phyloP scores from a whole-genome alignment of 345 rosid species.

The Barbarea vulgaris region DNA sequence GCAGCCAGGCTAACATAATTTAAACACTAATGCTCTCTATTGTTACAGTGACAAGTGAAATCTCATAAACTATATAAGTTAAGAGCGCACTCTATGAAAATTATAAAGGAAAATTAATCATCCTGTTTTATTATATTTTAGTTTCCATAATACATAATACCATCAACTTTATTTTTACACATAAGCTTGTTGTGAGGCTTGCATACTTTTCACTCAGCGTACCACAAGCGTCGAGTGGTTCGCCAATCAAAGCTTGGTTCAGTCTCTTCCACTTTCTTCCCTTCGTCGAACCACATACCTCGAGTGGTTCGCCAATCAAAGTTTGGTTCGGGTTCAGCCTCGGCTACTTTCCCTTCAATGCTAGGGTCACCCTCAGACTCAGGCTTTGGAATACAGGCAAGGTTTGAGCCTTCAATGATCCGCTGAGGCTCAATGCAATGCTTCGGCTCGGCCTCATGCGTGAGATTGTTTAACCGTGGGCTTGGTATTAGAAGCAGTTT shows the following conservation, averaged over 20 bases:
- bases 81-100: background rate
- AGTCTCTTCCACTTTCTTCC: background rate
- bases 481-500: background rate
- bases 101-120: background rate
- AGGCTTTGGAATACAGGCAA: background rate
- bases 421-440: background rate
- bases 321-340: constrained; percentile 19
- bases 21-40: background rate
- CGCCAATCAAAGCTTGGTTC: background rate
- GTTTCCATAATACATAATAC: background rate
- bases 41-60: background rate
- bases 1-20: background rate
- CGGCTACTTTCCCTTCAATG: constrained; percentile 23
- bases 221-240: background rate
- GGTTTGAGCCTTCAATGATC: background rate
- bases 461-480: constrained; percentile 16
- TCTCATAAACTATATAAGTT: background rate
- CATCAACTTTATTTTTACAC: background rate
- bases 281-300: constrained; percentile 29
- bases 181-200: background rate
- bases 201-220: background rate
- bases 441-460: background rate
- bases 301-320: constrained; percentile 27
- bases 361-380: constrained; percentile 18
- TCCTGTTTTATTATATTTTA: background rate